phyloP scores from a whole-genome alignment of 2,329 filamentous ascomycete genomes.

The Huntiella decipiens region DNA sequence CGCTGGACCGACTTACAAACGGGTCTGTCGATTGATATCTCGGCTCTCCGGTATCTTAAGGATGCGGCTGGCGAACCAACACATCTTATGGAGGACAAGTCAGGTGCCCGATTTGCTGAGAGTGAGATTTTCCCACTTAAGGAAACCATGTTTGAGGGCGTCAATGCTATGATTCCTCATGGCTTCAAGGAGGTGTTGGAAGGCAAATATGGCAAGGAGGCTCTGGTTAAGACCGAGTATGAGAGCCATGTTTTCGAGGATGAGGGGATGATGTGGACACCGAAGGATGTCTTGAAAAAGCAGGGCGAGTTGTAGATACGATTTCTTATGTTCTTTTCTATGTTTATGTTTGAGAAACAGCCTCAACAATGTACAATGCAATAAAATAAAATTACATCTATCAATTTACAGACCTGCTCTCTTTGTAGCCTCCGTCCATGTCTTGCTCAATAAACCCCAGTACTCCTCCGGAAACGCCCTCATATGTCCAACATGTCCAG shows the following conservation, averaged over 20 bases:
- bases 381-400: background rate
- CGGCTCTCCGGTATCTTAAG: conserved; percentile 27
- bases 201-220: conserved; percentile 35
- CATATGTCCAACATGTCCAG: conserved; percentile 43
- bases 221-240: conserved; percentile 31
- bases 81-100: conserved; percentile 31
- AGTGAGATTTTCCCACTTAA: conserved; percentile 46
- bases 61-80: conserved; percentile 21
- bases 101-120: conserved; percentile 30
- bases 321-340: conserved; percentile 1
- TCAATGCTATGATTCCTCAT: conserved; percentile 46
- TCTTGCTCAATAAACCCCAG: conserved; percentile 23
- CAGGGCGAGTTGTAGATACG: conserved; percentile 2
- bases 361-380: background rate
- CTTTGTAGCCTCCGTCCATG: conserved; percentile 7
- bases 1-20: conserved; percentile 29
- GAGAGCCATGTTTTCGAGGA: conserved; percentile 27
- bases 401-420: background rate
- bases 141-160: conserved; percentile 49
- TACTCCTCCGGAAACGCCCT: conserved; percentile 35
- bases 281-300: conserved; percentile 1
- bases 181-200: conserved; percentile 38
- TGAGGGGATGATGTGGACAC: conserved; percentile 19
- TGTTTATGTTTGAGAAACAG: background rate
- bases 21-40: conserved; percentile 32